Percentiles rank a stretch among this genome's conserved stretches.
Evolutionary conservation across 2,329 filamentous ascomycete genomes (phyloP).

Genomic region (Aspergillus carbonarius): DNA sequence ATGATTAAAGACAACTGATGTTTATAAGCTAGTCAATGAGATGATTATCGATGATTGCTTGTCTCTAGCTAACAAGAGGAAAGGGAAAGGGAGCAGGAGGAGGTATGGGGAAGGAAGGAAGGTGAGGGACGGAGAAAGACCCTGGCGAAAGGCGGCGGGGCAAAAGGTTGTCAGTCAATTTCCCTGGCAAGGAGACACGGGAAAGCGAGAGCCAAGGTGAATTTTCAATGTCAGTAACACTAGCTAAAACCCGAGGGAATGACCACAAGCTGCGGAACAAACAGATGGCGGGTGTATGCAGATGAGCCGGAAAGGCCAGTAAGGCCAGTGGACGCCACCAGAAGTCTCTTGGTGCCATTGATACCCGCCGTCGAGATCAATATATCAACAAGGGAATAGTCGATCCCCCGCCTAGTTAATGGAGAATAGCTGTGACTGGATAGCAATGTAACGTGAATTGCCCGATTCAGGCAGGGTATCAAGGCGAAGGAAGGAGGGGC

Average conservation of each 20-base stretch:
- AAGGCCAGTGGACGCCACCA: neutral
- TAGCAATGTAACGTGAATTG: neutral
- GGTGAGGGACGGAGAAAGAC: neutral
- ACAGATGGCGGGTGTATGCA: conserved; percentile 5
- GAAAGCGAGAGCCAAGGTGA: neutral
- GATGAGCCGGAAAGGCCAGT: neutral
- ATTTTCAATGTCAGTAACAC: neutral
- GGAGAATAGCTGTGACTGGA: neutral
- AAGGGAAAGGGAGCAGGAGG: neutral
- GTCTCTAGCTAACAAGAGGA: neutral
- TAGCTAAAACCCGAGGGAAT: neutral
- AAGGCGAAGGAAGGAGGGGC: neutral
- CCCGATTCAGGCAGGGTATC: neutral
- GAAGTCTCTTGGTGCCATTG: neutral
- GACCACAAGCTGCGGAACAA: neutral
- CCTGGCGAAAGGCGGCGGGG: neutral
- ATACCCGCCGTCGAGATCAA: neutral
- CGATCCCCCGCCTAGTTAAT: neutral
- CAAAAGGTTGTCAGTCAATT: neutral
- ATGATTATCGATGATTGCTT: neutral
- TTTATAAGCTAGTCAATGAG: neutral
- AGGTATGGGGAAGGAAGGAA: neutral
- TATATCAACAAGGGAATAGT: neutral
- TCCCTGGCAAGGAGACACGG: neutral
- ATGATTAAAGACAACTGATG: neutral